Evolutionary conservation across 768 basidiomycete species (phyloP).

Genomic region (Psilocybe subaeruginosa): DNA sequence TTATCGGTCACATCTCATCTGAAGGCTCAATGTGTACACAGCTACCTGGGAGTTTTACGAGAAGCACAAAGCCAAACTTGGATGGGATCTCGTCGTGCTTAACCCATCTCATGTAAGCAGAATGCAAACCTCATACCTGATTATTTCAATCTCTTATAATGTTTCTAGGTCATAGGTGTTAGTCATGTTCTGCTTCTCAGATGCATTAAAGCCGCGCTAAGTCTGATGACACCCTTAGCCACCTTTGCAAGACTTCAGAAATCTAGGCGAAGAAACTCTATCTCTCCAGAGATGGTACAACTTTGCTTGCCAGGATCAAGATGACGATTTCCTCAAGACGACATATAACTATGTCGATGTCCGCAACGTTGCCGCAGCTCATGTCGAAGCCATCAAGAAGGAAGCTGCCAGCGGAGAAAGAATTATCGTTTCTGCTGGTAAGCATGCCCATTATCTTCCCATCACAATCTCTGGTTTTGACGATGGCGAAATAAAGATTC

Average conservation of each 20-base stretch:
- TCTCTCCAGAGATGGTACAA: slow-evolving; percentile 23
- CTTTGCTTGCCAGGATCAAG: slow-evolving; percentile 18
- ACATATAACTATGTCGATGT: slow-evolving; percentile 46
- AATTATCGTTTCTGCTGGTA: slow-evolving; percentile 48
- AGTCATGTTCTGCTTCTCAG: background rate
- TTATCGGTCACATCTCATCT: too few relatives aligned
- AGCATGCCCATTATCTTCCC: too few relatives aligned
- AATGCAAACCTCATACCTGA: background rate
- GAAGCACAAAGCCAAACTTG: slow-evolving; percentile 40
- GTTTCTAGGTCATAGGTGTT: slow-evolving; percentile 7
- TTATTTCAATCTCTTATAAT: too few relatives aligned
- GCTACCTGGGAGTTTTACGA: slow-evolving; percentile 48
- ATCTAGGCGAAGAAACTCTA: slow-evolving; percentile 9
- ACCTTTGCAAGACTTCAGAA: slow-evolving; percentile 36
- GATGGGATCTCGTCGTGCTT: slow-evolving; percentile 55
- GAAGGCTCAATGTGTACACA: background rate
- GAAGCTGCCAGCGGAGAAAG: slow-evolving; percentile 59
- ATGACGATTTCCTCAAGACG: slow-evolving; percentile 18
- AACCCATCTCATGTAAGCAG: slow-evolving; percentile 45
- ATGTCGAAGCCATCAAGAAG: slow-evolving; percentile 52
- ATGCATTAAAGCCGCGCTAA: too few relatives aligned
- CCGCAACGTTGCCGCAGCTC: slow-evolving; percentile 57
- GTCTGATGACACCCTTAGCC: background rate
- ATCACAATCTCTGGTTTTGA: too few relatives aligned
- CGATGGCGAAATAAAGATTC: background rate